Evolutionary conservation across 2,329 filamentous ascomycete species (phyloP), one percentile per base, ranked within the genome.

Genomic region (Fusarium veterinarium): DNA sequence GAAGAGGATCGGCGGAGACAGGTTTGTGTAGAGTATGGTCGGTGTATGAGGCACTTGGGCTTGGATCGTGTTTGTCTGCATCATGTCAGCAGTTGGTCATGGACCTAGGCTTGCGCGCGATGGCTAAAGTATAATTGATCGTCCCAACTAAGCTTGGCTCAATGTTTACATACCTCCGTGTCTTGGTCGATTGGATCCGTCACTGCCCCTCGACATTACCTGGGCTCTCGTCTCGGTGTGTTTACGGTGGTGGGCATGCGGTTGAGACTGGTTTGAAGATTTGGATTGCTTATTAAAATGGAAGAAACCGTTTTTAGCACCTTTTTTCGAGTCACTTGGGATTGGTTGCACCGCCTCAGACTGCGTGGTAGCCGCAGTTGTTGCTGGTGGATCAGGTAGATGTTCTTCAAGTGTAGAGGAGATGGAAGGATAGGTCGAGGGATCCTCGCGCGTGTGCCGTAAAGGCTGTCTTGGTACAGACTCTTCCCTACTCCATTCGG

Each of bases 221-320:
- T 82, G 82, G 72, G 79, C 78, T 69, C 81, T 81, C 49, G 81
- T 79, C 60, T 83, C 81, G 46, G 79, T 75, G 61, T 81, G 76
- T 58, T 82, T 81, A 60, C 70, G 71, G 17, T 64, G 60, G 55
- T 75, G 73, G 58, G 60, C 65, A 72, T 77, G 62, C 56, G 75
- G 44, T 53, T 75, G 77, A 53, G 74, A 71, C 49, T 80, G 78
- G 59, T 83, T 84, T 51, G 81, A 80, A 57, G 83, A 79, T 72
- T 83, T 86, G 72, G 83, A 80, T 28, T 78, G 78, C 74, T 87
- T 88, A 69, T 81, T 83, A 78, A 88, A 87, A 77, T 86, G 84
- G 75, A 87, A 87, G 79, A 88, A 87, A 72, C 84, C 83, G 75
- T 84, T 83, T 76, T 85, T 87, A 64, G 84, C 81, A n/a, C 81